Evolutionary conservation across 495 filamentous ascomycete species (phyloP), one percentile per base, ranked within the genome.

Genomic region (Cercophora scortea): DNA sequence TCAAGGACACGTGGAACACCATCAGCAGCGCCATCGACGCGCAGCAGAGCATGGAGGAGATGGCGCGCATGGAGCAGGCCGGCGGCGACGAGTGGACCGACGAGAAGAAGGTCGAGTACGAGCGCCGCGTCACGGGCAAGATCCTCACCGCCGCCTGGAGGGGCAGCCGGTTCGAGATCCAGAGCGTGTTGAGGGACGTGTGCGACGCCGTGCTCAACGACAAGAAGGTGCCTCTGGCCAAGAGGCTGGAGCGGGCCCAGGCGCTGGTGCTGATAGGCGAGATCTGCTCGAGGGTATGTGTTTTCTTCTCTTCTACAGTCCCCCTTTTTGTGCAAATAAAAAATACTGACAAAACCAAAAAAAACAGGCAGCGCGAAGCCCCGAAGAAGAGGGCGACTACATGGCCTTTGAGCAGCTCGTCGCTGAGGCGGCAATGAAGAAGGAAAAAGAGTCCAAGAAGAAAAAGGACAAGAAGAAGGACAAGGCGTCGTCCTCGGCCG

Each of bases 361-460:
- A 40, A 13, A 38, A 41, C 55, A 97, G 93, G 93, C 93, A 16
- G 80, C 87, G 66, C 82, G 93, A 53, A 88, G 90, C 55, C 87
- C 90, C 40, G 94, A 97, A 42, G 93, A 99, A 72, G 93, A 97
- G 74, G 93, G 92, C 56, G 92, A 96, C 51, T 96, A 94, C 74
- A 94, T 97, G 84, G 92, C 89, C 16, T 99, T 99, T 61, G 93
- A 99, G 68, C 89, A 96, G 68, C 83, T 99, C 32, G 94, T 99
- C 71, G 90, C 93, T 34, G 93, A 99, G 63, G 92, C 94, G 6
- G 88, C 88, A 45, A 84, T 88, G 47, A 97, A 97, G 80, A 94
- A 96, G 69, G 85, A 88, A 44, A 86, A 90, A 66, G 73, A 82
- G 32, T 75, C 79, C 33, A 86, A 89, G 68, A 87, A 89, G 70